These are phyloP conservation scores for Odonthalia washingtoniensis DNA, from an alignment of 31 red algal genomes.

Conservation along the genomic window DNA sequence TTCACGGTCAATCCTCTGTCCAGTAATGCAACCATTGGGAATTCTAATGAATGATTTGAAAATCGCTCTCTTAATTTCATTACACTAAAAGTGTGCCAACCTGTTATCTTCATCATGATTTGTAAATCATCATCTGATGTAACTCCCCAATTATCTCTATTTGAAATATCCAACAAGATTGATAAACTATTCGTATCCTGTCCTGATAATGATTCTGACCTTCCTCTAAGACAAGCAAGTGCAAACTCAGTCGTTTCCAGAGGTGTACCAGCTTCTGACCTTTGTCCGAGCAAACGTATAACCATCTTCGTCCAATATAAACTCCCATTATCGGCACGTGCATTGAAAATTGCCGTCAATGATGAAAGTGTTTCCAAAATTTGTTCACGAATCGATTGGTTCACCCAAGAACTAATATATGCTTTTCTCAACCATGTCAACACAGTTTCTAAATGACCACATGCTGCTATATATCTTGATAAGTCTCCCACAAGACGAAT, in stretches of 20 bases:
- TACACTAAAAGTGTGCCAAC: neutral
- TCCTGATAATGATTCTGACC: constrained; percentile 9
- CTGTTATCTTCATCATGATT: neutral
- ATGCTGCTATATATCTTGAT: constrained; percentile 45
- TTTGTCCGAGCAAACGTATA: constrained; percentile 20
- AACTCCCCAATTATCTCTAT: constrained; percentile 31
- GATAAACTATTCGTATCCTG: neutral
- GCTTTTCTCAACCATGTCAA: constrained; percentile 11
- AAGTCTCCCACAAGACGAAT: constrained; percentile 32
- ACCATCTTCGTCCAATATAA: constrained; percentile 46
- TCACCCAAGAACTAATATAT: constrained; percentile 29
- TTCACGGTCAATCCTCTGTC: constrained; percentile 39
- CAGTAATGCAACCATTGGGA: constrained; percentile 38
- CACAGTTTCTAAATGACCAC: constrained; percentile 43
- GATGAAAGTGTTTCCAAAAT: constrained; percentile 35
- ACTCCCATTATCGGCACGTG: constrained; percentile 1
- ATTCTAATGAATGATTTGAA: neutral
- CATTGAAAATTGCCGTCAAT: constrained; percentile 31
- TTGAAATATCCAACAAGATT: constrained; percentile 24
- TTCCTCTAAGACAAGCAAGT: constrained; percentile 43
- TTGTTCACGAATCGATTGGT: neutral
- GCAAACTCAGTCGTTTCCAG: constrained; percentile 33
- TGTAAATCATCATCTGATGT: constrained; percentile 24
- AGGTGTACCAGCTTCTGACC: constrained; percentile 1
- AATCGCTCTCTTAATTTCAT: constrained; percentile 21